Evolutionary conservation across 805 yeast species (phyloP), one percentile per base, ranked within the genome.

Genomic region (Yarrowia yakushimensis): DNA sequence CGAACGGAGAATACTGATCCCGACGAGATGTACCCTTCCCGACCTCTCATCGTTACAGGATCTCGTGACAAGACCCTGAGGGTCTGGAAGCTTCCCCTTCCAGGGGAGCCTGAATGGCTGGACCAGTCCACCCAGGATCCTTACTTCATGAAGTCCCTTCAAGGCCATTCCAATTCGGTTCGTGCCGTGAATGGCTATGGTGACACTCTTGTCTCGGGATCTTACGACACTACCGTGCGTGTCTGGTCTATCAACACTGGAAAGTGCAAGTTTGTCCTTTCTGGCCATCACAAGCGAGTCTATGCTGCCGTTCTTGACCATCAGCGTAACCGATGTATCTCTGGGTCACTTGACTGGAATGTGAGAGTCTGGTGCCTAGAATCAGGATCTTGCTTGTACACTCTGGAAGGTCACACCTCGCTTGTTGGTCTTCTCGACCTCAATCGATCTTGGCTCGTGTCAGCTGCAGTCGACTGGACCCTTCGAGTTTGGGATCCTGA

Each of bases 391-490:
- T 81, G 87, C 55, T 74, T 88, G 54, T 78, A 84, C 45, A 82
- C 90, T 0, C 76, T 93, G 48, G 90, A 86, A 63, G 97, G 97
- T 1, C 99, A 94, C 73, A 85, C 89, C 0, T 88, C 93, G 12
- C 76, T 94, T 20, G 99, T 94, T 15, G 99, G 98, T 0, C 77
- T 94, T 13, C 78, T 93, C 27, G 90, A 89, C 46, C 80, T 92
- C 9, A 85, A 90, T 6, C 85, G 87, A 25, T 84, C 86, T 34
- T 85, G 84, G 52, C 77, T 94, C 12, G 96, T 93, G 1, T 87
- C 96, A 46, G 99, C 97, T 0, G 98, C 97, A 2, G 98, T 98
- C 0, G 99, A 94, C 73, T 84, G 94, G 3, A 86, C 97, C 0
- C 79, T 94, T 42, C 81, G 97, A 59, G 86, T 93, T 1, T 94